phyloP scores from a whole-genome alignment of 257 asterid genomes.

The Rubia yunnanensis region DNA sequence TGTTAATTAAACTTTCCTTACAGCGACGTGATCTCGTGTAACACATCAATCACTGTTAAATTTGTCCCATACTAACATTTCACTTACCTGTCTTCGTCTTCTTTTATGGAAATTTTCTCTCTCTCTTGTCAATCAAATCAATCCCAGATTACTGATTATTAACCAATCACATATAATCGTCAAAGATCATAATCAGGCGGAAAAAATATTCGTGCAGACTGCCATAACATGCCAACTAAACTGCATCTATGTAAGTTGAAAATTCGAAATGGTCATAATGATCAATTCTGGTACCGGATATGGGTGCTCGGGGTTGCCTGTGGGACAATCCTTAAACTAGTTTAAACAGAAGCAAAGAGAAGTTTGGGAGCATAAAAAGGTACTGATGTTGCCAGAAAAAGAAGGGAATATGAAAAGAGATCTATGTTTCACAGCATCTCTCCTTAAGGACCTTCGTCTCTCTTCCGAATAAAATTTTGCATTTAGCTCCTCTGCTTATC shows the following conservation, averaged over 20 bases:
- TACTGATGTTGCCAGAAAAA: constrained; percentile 20
- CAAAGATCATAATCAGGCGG: too few species aligned
- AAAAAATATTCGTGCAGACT: background rate
- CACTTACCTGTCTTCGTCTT: background rate
- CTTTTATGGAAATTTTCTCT: background rate
- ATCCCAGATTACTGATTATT: background rate
- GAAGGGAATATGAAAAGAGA: constrained; percentile 26
- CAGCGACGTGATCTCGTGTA: too few species aligned
- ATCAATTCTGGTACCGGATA: background rate
- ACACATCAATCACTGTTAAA: too few species aligned
- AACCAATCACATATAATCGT: background rate
- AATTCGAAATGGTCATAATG: constrained; percentile 5
- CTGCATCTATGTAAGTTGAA: constrained; percentile 1
- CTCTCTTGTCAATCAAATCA: background rate
- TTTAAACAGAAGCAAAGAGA: constrained; percentile 20
- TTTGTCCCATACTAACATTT: background rate
- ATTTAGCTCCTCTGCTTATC: constrained; percentile 17
- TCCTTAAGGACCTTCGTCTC: constrained; percentile 24
- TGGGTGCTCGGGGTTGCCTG: constrained; percentile 15
- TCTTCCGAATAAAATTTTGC: constrained; percentile 33
- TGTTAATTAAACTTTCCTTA: too few species aligned
- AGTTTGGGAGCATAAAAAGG: constrained; percentile 16
- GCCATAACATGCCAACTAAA: background rate
- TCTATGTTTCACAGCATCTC: constrained; percentile 27
- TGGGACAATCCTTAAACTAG: constrained; percentile 20